A percentile compares a stretch with the other conserved stretches of the same genome.
These are phyloP conservation scores for Leavenworthia alabamica DNA, from an alignment of 345 rosid species.

Conservation along the genomic window DNA sequence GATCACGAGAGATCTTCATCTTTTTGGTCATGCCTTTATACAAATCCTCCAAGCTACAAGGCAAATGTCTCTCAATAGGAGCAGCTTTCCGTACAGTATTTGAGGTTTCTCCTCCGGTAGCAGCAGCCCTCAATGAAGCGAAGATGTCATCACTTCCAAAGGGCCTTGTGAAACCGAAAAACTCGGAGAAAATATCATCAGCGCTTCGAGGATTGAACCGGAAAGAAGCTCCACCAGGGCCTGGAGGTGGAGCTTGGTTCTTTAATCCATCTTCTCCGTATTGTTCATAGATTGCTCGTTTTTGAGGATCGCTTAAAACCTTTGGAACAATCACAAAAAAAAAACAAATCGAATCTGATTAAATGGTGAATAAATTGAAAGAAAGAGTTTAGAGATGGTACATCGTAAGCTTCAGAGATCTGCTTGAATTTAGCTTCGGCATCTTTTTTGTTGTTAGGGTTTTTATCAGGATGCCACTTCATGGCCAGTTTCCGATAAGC, in stretches of 20 bases:
- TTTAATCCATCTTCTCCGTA: slow-evolving; percentile 85
- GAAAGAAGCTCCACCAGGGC: slow-evolving; percentile 49
- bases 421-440: slow-evolving; percentile 89
- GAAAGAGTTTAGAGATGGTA: neutral
- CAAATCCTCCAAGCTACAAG: slow-evolving; percentile 70
- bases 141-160: slow-evolving; percentile 61
- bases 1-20: slow-evolving; percentile 85
- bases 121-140: slow-evolving; percentile 37
- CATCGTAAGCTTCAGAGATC: slow-evolving; percentile 88
- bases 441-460: slow-evolving; percentile 66
- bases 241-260: slow-evolving; percentile 70
- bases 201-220: slow-evolving; percentile 68
- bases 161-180: slow-evolving; percentile 56
- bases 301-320: slow-evolving; percentile 81
- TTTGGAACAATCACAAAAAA: slow-evolving; percentile 3
- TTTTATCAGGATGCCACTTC: slow-evolving; percentile 96
- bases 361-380: neutral
- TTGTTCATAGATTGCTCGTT: slow-evolving; percentile 72
- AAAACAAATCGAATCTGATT: neutral
- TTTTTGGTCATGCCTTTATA: slow-evolving; percentile 68
- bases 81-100: slow-evolving; percentile 45
- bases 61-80: slow-evolving; percentile 49
- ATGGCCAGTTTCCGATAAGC: slow-evolving; percentile 82
- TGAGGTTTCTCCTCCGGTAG: slow-evolving; percentile 37
- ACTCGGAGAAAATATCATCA: slow-evolving; percentile 64